phyloP scores from a whole-genome alignment of 108 stramenopile species.

The Chaetoceros muelleri region DNA sequence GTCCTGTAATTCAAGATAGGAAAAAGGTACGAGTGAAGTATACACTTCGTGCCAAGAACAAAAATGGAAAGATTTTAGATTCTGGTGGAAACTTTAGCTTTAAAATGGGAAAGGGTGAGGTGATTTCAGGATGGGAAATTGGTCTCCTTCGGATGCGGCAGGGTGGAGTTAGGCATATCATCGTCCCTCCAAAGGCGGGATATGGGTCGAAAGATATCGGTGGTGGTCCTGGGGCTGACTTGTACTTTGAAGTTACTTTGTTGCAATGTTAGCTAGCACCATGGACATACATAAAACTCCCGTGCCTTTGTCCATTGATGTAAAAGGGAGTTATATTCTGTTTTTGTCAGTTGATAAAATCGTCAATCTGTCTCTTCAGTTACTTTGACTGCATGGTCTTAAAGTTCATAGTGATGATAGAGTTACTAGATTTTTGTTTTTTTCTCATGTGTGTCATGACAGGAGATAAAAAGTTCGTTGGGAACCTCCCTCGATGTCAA shows the following conservation, averaged over 20 bases:
- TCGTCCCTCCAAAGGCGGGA: slow-evolving; percentile 60
- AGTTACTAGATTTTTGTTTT: too few species aligned
- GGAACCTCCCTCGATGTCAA: too few species aligned
- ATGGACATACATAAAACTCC: too few species aligned
- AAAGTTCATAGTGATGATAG: too few species aligned
- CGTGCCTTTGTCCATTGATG: too few species aligned
- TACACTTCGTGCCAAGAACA: slow-evolving; percentile 14
- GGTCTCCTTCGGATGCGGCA: slow-evolving; percentile 52
- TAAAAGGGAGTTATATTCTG: too few species aligned
- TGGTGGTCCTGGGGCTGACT: slow-evolving; percentile 26
- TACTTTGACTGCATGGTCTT: too few species aligned
- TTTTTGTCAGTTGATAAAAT: too few species aligned
- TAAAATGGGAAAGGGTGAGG: slow-evolving; percentile 37
- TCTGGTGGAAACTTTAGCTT: slow-evolving; percentile 29
- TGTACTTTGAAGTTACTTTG: slow-evolving; percentile 43
- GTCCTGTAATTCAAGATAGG: slow-evolving; percentile 18
- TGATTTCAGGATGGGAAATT: slow-evolving; percentile 67
- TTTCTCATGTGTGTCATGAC: too few species aligned
- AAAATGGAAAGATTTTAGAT: slow-evolving; percentile 30
- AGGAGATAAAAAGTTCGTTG: too few species aligned
- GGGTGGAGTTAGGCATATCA: slow-evolving; percentile 54
- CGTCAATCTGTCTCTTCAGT: too few species aligned
- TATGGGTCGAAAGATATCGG: slow-evolving; percentile 51
- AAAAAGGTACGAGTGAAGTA: slow-evolving; percentile 24
- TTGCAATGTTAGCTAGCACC: too few species aligned